A percentile compares a stretch with the other conserved stretches of the same genome.
Evolutionary conservation across 257 asterid species (phyloP).

Genomic region (Solanum sparsipilum): DNA sequence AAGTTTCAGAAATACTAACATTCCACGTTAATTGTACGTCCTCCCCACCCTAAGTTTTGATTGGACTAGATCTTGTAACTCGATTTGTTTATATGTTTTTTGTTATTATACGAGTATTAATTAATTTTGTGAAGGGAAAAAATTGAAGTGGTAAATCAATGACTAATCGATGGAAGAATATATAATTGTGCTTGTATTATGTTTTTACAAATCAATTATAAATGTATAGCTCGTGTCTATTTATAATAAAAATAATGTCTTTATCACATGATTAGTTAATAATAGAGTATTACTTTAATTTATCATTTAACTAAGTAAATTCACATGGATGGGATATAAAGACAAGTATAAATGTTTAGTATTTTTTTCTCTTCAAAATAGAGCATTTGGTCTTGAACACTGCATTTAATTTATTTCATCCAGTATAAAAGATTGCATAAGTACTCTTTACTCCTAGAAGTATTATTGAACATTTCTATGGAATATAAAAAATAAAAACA

Average conservation of each 20-base stretch:
- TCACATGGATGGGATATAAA: neutral
- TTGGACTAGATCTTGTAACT: neutral
- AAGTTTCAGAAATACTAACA: too few species aligned
- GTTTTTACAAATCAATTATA: neutral
- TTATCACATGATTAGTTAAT: neutral
- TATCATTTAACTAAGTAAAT: neutral
- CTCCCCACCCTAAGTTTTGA: neutral
- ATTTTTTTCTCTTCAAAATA: neutral
- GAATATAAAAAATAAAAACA: neutral
- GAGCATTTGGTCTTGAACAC: neutral
- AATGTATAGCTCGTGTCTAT: neutral
- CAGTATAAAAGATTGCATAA: neutral
- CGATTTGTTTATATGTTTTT: neutral
- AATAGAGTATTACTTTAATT: neutral
- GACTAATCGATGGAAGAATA: neutral
- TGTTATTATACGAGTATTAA: neutral
- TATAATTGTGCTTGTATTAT: neutral
- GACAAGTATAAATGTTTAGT: neutral
- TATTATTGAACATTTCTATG: neutral
- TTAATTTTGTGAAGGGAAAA: neutral
- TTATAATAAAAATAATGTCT: neutral
- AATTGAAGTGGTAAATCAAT: neutral
- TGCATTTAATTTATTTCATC: neutral
- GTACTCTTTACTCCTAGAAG: neutral
- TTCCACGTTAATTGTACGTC: neutral